A percentile compares a stretch with the other conserved stretches of the same genome.
Evolutionary conservation across 768 basidiomycete species (phyloP).

Genomic region (Auricularia auricula-judae): DNA sequence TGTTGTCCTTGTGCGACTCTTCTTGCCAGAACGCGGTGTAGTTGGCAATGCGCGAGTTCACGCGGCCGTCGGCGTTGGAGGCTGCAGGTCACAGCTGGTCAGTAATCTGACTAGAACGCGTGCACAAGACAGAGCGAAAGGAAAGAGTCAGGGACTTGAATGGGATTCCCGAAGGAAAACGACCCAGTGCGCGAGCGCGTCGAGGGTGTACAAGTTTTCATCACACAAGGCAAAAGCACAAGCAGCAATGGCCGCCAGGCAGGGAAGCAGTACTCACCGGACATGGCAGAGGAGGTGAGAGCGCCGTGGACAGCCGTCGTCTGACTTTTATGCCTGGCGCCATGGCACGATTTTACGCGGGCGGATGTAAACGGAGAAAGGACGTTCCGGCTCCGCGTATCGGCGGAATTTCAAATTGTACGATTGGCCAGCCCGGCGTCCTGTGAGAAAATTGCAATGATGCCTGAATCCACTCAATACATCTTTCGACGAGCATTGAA

Average conservation of each 20-base stretch:
- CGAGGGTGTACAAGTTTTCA: conserved; percentile 33
- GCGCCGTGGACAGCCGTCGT: neutral
- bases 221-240: conserved; percentile 22
- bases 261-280: neutral
- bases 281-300: neutral
- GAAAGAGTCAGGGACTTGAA: conserved; percentile 64
- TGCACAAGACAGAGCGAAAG: neutral
- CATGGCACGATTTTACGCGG: neutral
- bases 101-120: neutral
- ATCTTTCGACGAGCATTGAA: no score
- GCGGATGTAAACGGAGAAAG: no score
- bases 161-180: conserved; percentile 57
- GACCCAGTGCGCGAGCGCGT: conserved; percentile 49
- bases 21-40: conserved; percentile 92
- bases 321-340: neutral
- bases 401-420: no score
- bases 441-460: no score
- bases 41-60: conserved; percentile 58
- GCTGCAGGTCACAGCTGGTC: conserved; percentile 13
- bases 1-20: conserved; percentile 58
- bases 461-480: no score
- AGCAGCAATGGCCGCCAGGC: no score
- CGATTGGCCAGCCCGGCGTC: no score
- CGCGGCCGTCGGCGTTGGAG: conserved; percentile 43
- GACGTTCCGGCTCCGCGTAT: no score